phyloP scores from a whole-genome alignment of 768 basidiomycete genomes.

The Pilatotrama ljubarskyi region DNA sequence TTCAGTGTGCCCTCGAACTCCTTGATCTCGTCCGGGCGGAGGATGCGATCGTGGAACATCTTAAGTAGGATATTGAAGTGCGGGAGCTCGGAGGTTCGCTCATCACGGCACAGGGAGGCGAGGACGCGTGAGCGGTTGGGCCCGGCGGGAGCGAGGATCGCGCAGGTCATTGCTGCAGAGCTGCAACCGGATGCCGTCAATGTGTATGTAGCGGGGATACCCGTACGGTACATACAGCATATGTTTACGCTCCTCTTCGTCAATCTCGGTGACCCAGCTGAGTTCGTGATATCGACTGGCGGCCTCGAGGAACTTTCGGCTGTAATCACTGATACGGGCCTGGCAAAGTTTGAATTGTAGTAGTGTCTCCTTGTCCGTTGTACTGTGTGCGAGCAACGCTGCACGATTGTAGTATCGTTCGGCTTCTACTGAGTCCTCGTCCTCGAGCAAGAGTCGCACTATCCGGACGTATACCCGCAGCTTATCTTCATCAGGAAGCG shows the following conservation, averaged over 20 bases:
- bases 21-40: slow-evolving; percentile 85
- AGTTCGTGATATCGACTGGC: slow-evolving; percentile 93
- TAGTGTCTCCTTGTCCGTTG: slow-evolving; percentile 74
- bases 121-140: slow-evolving; percentile 93
- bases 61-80: slow-evolving; percentile 91
- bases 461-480: slow-evolving; percentile 91
- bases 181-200: slow-evolving; percentile 41
- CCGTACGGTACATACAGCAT: slow-evolving; percentile 68
- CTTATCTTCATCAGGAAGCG: slow-evolving; percentile 71
- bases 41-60: slow-evolving; percentile 98
- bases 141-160: slow-evolving; percentile 94
- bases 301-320: slow-evolving; percentile 91
- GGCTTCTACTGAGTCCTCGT: slow-evolving; percentile 96
- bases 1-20: slow-evolving; percentile 86
- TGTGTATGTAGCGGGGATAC: not conserved
- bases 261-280: slow-evolving; percentile 87
- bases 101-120: slow-evolving; percentile 91
- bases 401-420: slow-evolving; percentile 98
- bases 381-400: slow-evolving; percentile 81
- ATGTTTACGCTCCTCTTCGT: slow-evolving; percentile 87
- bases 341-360: slow-evolving; percentile 90
- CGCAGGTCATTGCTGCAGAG: slow-evolving; percentile 90
- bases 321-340: slow-evolving; percentile 91
- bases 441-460: slow-evolving; percentile 90
- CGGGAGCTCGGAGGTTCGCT: slow-evolving; percentile 77